Percentiles rank a stretch among this genome's conserved stretches.
Conservation (phyloP, 768 basidiomycete species). For the Tephrocybe sp. region DNA sequence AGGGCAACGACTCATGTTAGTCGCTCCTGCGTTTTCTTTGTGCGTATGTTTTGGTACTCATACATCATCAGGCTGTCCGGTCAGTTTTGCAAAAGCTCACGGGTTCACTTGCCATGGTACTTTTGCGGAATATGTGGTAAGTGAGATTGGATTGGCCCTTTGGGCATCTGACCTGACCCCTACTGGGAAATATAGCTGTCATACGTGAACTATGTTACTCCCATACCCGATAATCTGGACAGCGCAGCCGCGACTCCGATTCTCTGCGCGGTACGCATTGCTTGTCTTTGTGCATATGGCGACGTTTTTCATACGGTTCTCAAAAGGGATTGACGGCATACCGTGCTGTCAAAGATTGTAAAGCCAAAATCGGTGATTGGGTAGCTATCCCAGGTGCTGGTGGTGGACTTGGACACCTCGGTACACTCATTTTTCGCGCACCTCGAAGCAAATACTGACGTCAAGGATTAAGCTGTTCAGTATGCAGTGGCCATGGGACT, state of each 20-base stretch:
- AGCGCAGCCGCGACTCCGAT: constrained; percentile 67
- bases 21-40: not conserved
- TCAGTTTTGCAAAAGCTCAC: constrained; percentile 37
- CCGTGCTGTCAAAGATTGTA: constrained; percentile 69
- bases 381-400: constrained; percentile 74
- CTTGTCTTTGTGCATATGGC: not conserved
- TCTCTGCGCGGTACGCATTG: constrained; percentile 59
- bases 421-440: constrained; percentile 21
- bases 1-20: constrained; percentile 52
- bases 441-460: not conserved
- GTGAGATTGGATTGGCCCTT: constrained; percentile 12
- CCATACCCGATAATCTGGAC: constrained; percentile 64
- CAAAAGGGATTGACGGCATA: constrained; percentile 74
- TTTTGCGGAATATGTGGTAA: constrained; percentile 62
- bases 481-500: constrained; percentile 77
- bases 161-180: not conserved
- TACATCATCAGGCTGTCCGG: constrained; percentile 40
- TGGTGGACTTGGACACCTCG: constrained; percentile 79
- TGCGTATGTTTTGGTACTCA: not conserved
- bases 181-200: constrained; percentile 44
- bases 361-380: constrained; percentile 62
- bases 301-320: not conserved
- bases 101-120: constrained; percentile 72
- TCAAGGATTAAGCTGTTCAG: constrained; percentile 53
- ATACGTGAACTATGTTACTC: constrained; percentile 66